A percentile compares a stretch with the other conserved stretches of the same genome.
Conservation (phyloP, 495 filamentous ascomycete genomes). For the Neurospora sp. region DNA sequence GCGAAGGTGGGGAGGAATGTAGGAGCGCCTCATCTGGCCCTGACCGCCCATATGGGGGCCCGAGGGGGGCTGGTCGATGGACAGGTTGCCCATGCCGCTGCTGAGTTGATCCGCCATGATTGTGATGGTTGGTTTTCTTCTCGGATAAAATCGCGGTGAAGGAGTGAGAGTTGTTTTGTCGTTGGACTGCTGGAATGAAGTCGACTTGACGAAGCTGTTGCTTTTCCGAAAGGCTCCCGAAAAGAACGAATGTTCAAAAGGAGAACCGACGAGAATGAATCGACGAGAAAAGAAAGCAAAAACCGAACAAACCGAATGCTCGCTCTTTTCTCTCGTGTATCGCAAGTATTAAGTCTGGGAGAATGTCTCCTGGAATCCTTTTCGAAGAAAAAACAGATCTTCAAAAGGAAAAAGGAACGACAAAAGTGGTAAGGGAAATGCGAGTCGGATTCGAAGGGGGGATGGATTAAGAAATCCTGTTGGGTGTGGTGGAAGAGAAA, state of each 20-base stretch:
- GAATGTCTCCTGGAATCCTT: conserved; percentile 29
- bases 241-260: conserved; percentile 31
- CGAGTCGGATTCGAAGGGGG: conserved; percentile 2
- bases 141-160: conserved; percentile 4
- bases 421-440: conserved; percentile 16
- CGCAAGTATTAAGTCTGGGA: conserved; percentile 21
- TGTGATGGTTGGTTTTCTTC: conserved; percentile 7
- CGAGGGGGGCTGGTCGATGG: conserved; percentile 46
- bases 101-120: conserved; percentile 93
- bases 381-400: conserved; percentile 28
- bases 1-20: conserved; percentile 95
- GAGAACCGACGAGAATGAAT: conserved; percentile 16
- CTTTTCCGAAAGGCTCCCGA: conserved; percentile 22
- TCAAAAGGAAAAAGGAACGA: conserved; percentile 31
- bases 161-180: conserved; percentile 7
- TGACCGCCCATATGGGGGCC: conserved; percentile 50
- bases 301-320: conserved; percentile 4
- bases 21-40: conserved; percentile 53
- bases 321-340: conserved; percentile 3
- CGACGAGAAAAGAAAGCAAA: conserved; percentile 17
- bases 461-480: conserved; percentile 30
- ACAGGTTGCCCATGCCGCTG: conserved; percentile 81
- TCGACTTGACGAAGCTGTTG: neutral
- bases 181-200: conserved; percentile 1
- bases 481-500: conserved; percentile 13